These are phyloP conservation scores for Podospora anserina DNA, from an alignment of 495 filamentous ascomycete species.

Conservation along the genomic window DNA sequence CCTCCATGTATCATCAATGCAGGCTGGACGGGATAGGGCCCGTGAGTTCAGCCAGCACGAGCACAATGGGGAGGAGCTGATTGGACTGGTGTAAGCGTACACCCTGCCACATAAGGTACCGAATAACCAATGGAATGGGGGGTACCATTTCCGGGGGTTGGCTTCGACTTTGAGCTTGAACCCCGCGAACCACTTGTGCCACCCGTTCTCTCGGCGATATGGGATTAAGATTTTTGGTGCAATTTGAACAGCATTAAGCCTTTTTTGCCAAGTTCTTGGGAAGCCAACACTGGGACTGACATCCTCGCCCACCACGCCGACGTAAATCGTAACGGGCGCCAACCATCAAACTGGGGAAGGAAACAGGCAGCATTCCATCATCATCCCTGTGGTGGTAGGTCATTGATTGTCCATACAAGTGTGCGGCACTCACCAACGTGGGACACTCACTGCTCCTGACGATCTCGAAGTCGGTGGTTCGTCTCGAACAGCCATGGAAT, in stretches of 20 bases:
- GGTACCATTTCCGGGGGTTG: not conserved
- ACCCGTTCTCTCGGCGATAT: not conserved
- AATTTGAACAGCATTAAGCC: not conserved
- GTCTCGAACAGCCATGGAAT: not conserved
- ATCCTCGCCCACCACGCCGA: not conserved
- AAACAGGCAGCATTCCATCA: not conserved
- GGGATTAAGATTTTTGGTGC: not conserved
- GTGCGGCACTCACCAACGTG: not conserved
- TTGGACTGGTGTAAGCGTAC: not conserved
- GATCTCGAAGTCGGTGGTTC: not conserved
- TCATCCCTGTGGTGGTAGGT: not conserved
- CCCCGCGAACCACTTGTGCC: not conserved
- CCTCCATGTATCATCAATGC: not conserved
- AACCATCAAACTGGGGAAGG: too few species aligned
- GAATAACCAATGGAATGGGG: not conserved
- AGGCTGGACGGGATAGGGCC: not conserved
- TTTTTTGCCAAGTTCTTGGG: not conserved
- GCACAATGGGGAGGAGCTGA: not conserved
- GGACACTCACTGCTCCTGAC: not conserved
- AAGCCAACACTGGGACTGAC: not conserved
- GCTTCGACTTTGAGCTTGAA: not conserved
- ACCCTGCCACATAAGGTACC: not conserved
- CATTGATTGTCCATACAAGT: too few species aligned
- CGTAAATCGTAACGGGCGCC: not conserved
- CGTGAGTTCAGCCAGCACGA: not conserved